Evolutionary conservation across 495 filamentous ascomycete species (phyloP).

Genomic region (Xeromyces bisporus): DNA sequence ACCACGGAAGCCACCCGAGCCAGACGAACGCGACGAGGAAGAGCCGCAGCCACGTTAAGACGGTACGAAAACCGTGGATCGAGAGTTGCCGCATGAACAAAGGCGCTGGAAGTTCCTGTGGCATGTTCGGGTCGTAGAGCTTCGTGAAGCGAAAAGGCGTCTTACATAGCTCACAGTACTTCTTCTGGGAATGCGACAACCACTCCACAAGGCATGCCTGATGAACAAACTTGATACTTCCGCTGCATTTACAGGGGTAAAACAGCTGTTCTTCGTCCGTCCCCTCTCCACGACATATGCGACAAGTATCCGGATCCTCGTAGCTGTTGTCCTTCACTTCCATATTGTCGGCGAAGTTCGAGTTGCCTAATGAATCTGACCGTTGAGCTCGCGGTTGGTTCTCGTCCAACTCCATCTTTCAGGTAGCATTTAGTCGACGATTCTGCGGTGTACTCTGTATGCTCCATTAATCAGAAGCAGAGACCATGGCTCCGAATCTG

Average conservation of each 20-base stretch:
- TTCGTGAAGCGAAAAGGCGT: slow-evolving; percentile 97
- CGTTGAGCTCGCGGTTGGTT: slow-evolving; percentile 6
- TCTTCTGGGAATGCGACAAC: slow-evolving; percentile 95
- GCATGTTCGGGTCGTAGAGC: slow-evolving; percentile 88
- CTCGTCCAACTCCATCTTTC: slow-evolving; percentile 15
- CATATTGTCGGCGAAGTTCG: slow-evolving; percentile 27
- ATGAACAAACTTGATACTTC: slow-evolving; percentile 96
- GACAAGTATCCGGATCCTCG: slow-evolving; percentile 60
- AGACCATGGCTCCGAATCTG: not conserved
- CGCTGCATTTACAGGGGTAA: slow-evolving; percentile 96
- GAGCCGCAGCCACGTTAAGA: slow-evolving; percentile 61
- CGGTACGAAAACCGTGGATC: slow-evolving; percentile 48
- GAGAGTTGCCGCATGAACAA: slow-evolving; percentile 63
- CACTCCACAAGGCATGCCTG: slow-evolving; percentile 97
- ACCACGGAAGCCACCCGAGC: slow-evolving; percentile 75
- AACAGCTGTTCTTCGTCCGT: slow-evolving; percentile 77
- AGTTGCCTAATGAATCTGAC: slow-evolving; percentile 53
- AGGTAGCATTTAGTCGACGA: not conserved
- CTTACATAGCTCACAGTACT: slow-evolving; percentile 98
- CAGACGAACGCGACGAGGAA: slow-evolving; percentile 72
- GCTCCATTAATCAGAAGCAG: not conserved
- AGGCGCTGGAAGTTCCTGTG: slow-evolving; percentile 54
- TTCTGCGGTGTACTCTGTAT: too few relatives aligned
- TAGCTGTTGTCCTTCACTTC: slow-evolving; percentile 23
- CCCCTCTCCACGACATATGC: slow-evolving; percentile 86